Evolutionary conservation across 805 yeast genomes (phyloP), one percentile per base, ranked within the genome.

Genomic region (Monosporozyma aerobia): DNA sequence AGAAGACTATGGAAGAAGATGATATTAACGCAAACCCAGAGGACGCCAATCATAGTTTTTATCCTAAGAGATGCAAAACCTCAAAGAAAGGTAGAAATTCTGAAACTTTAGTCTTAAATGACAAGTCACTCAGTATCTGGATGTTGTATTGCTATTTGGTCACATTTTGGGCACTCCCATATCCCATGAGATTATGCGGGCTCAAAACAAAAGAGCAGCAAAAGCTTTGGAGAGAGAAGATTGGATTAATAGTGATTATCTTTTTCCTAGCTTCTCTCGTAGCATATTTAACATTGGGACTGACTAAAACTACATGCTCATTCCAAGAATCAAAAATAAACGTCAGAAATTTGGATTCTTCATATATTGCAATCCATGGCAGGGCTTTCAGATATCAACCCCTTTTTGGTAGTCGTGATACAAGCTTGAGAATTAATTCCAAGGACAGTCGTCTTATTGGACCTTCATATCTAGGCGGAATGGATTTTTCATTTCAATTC

Each of bases 171-270:
- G 95, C 96, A 2, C 95, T 97, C 1, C 78, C 85, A 2, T 83
- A 89, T 0, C 19, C 59, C 10, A 14, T 60, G 30, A 29, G 29
- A 9, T 72, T 86, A 47, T 85, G 81, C 69, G 98, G 98, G 2
- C 77, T 92, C 77, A 77, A 78, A 35, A 81, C 85, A 22, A 80
- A 81, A 59, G 90, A 83, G 45, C 80, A 96, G 54, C 97, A 90
- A 65, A 81, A 82, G 74, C 98, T 98, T 0, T 94, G 99, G 99
- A 79, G 99, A 63, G 99, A 94, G 64, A 92, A 92, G 64, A 85
- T 90, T 51, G 98, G 89, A 1, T 75, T 94, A 45, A 74, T 92
- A 45, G 77, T 94, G 1, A 76, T 90, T 51, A 90, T 92, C 60
- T 57, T 85, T 19, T 77, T 78, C 59, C 71, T 87, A 47, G 97